A percentile compares a stretch with the other conserved stretches of the same genome.
These are phyloP conservation scores for Gracilaria domingensis DNA, from an alignment of 23 red algal species.

Conservation along the genomic window DNA sequence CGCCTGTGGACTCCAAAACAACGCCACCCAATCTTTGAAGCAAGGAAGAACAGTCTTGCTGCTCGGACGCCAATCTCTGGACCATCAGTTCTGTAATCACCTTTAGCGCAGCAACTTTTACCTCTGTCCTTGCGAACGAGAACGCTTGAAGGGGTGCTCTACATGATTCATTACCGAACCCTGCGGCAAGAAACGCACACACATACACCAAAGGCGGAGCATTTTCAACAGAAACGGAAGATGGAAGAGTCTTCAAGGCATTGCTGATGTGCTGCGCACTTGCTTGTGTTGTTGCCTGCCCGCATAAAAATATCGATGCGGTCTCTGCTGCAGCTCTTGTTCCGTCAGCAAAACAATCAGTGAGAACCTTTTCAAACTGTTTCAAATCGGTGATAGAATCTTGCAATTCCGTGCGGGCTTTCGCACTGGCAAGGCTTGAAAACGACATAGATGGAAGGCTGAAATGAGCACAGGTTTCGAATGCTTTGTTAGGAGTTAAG, in stretches of 20 bases:
- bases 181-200: background rate
- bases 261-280: background rate
- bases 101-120: background rate
- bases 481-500: no score
- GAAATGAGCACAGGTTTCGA: no score
- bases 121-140: constrained; percentile 7
- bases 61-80: background rate
- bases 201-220: background rate
- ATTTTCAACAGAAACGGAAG: background rate
- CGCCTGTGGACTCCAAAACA: background rate
- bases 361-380: constrained; percentile 1
- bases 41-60: background rate
- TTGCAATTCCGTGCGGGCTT: background rate
- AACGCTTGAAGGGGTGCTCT: background rate
- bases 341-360: constrained; percentile 10
- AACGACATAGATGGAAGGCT: background rate
- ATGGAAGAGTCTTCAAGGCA: constrained; percentile 12
- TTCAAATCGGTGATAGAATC: constrained; percentile 16
- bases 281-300: background rate
- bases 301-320: constrained; percentile 7
- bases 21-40: background rate
- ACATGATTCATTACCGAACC: background rate
- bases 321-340: constrained; percentile 14
- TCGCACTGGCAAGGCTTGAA: constrained; percentile 3
- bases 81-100: background rate